Evolutionary conservation across 164 flowering plant species (phyloP).

Genomic region (Annona cherimola): DNA sequence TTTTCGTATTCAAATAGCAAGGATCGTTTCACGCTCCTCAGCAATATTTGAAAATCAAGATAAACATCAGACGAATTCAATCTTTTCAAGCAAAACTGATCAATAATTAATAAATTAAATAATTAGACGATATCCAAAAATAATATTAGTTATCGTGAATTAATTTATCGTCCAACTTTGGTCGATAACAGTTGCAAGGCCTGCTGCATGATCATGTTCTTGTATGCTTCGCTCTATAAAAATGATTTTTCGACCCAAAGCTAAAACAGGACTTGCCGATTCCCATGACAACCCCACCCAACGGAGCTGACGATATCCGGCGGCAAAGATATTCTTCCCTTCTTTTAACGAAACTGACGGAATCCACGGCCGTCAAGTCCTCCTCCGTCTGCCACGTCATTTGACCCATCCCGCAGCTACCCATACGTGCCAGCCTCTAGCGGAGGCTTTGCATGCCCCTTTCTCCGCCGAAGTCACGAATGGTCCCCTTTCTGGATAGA

Average conservation of each 20-base stretch:
- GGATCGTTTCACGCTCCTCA: too few relatives aligned
- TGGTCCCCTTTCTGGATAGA: background rate
- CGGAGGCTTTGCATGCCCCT: background rate
- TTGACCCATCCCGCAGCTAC: background rate
- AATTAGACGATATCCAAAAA: too few relatives aligned
- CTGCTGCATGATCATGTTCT: too few relatives aligned
- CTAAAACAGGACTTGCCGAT: slow-evolving; percentile 1
- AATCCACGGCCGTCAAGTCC: background rate
- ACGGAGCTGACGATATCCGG: slow-evolving; percentile 8
- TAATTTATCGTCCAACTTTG: too few relatives aligned
- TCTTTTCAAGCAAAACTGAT: too few relatives aligned
- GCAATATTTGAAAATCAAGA: too few relatives aligned
- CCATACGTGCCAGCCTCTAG: background rate
- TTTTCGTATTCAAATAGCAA: too few relatives aligned
- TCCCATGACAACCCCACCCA: slow-evolving; percentile 7
- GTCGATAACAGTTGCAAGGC: too few relatives aligned
- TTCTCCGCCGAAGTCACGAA: background rate
- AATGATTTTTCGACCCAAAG: background rate
- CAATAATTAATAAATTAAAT: too few relatives aligned
- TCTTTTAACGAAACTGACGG: background rate
- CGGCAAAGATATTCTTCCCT: slow-evolving; percentile 6
- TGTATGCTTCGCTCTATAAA: too few relatives aligned
- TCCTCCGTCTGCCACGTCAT: background rate
- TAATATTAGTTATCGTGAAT: too few relatives aligned
- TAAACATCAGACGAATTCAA: too few relatives aligned